These are phyloP conservation scores for Leptosphaerulina australis DNA, from an alignment of 2,329 filamentous ascomycete genomes.

Conservation along the genomic window DNA sequence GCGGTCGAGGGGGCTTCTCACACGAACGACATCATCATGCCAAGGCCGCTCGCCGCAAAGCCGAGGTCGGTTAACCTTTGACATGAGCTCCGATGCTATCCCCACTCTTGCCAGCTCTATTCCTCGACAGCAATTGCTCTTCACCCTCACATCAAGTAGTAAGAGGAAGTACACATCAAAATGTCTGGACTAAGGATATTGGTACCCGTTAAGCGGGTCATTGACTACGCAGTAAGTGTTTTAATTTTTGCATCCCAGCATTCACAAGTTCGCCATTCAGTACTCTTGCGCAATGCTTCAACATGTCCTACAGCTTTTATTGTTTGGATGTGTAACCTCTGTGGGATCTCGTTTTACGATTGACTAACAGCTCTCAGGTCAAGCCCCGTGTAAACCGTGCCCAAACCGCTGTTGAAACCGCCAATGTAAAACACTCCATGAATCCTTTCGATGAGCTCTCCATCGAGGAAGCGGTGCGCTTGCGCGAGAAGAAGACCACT, in stretches of 20 bases:
- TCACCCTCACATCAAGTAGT: conserved; percentile 2
- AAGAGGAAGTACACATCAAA: conserved; percentile 18
- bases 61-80: conserved; percentile 25
- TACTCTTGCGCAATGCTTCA: background rate
- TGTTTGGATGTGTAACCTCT: too few relatives aligned
- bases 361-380: conserved; percentile 54
- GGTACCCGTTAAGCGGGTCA: conserved; percentile 63
- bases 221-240: conserved; percentile 61
- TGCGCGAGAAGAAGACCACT: conserved; percentile 76
- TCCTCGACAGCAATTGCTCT: conserved; percentile 17
- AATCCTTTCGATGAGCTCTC: conserved; percentile 99
- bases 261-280: background rate
- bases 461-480: conserved; percentile 91
- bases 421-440: conserved; percentile 95
- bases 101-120: conserved; percentile 22
- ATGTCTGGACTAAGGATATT: conserved; percentile 60
- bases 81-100: conserved; percentile 27
- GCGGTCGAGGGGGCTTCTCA: background rate
- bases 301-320: too few relatives aligned
- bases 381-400: conserved; percentile 73
- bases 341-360: too few relatives aligned
- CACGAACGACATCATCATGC: conserved; percentile 11
- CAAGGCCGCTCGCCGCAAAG: conserved; percentile 24
- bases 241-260: background rate
- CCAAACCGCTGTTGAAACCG: conserved; percentile 86